phyloP scores from a whole-genome alignment of 129 eudicot genomes.

The Helianthus annuus region HanXRQr2.0-SUNRISE NC_035438.2:142236773-142237272 shows the following conservation, averaged over 20 bases:
- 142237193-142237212: constrained; percentile 59
- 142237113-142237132: neutral
- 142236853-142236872: constrained; percentile 87
- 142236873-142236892: constrained; percentile 78
- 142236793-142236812: constrained; percentile 41
- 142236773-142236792: constrained; percentile 26
- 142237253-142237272: constrained; percentile 86
- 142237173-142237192: constrained; percentile 7
- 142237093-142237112: constrained; percentile 2
- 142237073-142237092: constrained; percentile 64
- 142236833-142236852: constrained; percentile 89
- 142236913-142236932: neutral
- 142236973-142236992: constrained; percentile 75
- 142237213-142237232: constrained; percentile 73
- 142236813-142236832: constrained; percentile 59
- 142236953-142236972: constrained; percentile 8
- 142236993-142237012: constrained; percentile 60
- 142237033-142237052: constrained; percentile 64
- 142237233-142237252: constrained; percentile 67
- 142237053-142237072: constrained; percentile 55
- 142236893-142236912: neutral
- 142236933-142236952: neutral
- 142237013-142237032: constrained; percentile 49
- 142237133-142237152: neutral
- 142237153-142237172: neutral